Percentiles rank a stretch among this genome's conserved stretches.
Evolutionary conservation across 352 stramenopile species (phyloP).

Genomic region (Pythium aquatile): DNA sequence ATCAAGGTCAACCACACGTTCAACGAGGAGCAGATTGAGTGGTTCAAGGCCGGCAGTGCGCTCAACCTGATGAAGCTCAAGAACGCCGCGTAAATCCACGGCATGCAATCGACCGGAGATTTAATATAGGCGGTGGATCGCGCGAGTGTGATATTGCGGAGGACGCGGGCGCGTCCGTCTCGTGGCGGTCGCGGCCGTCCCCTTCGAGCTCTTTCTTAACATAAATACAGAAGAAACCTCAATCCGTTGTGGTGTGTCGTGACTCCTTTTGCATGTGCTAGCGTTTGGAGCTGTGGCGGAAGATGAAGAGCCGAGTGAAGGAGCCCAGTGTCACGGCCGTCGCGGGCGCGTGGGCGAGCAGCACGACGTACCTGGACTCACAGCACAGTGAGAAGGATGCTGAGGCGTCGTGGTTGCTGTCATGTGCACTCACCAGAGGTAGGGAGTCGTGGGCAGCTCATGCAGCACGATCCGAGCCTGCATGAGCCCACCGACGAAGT

Average conservation of each 20-base stretch:
- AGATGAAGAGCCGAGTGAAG: conserved; percentile 21
- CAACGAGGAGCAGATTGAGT: conserved; percentile 94
- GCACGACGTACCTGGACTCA: conserved; percentile 23
- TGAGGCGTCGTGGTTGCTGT: too few relatives aligned
- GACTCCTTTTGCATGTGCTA: background rate
- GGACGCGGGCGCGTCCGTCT: conserved; percentile 13
- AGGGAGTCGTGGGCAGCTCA: conserved; percentile 28
- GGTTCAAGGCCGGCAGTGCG: conserved; percentile 93
- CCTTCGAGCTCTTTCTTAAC: conserved; percentile 20
- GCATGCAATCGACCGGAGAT: conserved; percentile 10
- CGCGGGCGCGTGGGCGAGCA: conserved; percentile 24
- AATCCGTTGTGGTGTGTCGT: background rate
- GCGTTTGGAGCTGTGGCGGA: conserved; percentile 4
- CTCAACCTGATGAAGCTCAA: conserved; percentile 95
- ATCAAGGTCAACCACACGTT: conserved; percentile 94
- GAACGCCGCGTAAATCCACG: conserved; percentile 45
- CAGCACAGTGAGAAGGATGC: background rate
- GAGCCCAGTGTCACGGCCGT: conserved; percentile 19
- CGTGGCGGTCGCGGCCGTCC: conserved; percentile 3
- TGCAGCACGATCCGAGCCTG: conserved; percentile 52
- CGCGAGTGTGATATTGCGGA: conserved; percentile 20
- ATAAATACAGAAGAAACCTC: conserved; percentile 29
- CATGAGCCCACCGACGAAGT: conserved; percentile 66
- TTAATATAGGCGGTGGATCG: conserved; percentile 25
- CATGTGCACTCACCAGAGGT: conserved; percentile 43